Percentiles rank a stretch among this genome's conserved stretches.
Conservation (phyloP, 1,139 yeast genomes). For the Maudiozyma humilis region DNA sequence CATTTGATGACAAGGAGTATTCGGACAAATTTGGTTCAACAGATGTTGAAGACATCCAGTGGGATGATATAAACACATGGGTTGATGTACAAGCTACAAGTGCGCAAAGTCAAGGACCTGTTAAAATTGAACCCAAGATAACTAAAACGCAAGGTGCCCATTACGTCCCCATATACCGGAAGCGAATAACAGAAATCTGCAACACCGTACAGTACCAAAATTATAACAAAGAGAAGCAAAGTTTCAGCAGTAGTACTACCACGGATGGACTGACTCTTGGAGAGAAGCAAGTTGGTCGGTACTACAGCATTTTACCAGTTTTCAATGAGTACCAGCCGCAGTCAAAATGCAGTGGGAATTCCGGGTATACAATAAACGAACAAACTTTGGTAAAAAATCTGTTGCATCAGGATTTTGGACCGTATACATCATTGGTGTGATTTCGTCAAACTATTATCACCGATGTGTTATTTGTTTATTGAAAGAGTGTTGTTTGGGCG, state of each 20-base stretch:
- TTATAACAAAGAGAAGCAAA: background rate
- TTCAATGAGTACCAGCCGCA: no score
- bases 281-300: conserved; percentile 16
- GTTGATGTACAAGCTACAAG: background rate
- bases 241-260: background rate
- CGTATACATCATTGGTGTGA: conserved; percentile 28
- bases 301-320: conserved; percentile 30
- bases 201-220: background rate
- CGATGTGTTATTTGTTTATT: background rate
- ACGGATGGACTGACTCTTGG: background rate
- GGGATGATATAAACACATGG: conserved; percentile 25
- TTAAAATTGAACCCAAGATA: background rate
- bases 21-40: conserved; percentile 29
- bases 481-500: background rate
- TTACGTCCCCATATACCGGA: background rate
- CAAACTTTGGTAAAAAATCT: background rate
- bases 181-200: background rate
- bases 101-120: background rate
- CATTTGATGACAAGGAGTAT: conserved; percentile 28
- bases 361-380: no score
- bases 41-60: conserved; percentile 28
- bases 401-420: conserved; percentile 25
- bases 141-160: background rate
- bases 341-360: no score
- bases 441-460: background rate